phyloP scores from a whole-genome alignment of 139 green algal species.

The Coccomyxa sp. region DNA sequence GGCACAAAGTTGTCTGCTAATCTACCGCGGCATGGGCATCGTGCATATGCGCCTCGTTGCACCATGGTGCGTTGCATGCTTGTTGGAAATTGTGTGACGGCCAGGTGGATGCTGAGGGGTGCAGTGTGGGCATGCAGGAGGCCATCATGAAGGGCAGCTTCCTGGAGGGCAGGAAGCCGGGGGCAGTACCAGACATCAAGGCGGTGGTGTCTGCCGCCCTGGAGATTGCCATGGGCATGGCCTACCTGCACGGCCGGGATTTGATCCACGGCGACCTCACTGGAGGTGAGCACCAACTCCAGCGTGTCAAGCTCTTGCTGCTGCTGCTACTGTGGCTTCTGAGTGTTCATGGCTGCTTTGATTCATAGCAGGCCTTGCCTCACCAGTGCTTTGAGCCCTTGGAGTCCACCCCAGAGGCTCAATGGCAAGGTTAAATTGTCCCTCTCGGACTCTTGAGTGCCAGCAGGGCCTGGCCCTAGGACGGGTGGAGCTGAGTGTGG shows the following conservation, averaged over 20 bases:
- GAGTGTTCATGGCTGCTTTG: too few species aligned
- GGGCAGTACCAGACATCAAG: neutral
- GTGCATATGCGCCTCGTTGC: too few species aligned
- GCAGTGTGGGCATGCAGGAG: neutral
- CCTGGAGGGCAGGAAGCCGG: neutral
- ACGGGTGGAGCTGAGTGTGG: too few species aligned
- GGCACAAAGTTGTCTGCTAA: too few species aligned
- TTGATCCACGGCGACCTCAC: slow-evolving; percentile 47
- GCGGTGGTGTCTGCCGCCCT: slow-evolving; percentile 6
- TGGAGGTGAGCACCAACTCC: neutral
- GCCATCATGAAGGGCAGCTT: neutral
- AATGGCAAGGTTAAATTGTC: too few species aligned
- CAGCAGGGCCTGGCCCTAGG: too few species aligned
- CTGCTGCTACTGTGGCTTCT: neutral
- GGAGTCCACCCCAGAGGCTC: neutral
- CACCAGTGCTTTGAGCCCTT: neutral
- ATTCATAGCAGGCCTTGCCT: neutral
- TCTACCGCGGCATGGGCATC: too few species aligned
- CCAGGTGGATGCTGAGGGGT: neutral
- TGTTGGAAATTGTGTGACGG: too few species aligned
- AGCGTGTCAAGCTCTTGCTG: neutral
- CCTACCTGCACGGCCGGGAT: slow-evolving; percentile 33
- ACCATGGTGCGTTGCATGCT: too few species aligned
- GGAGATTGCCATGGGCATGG: slow-evolving; percentile 37
- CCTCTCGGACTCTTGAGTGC: too few species aligned